phyloP scores from a whole-genome alignment of 2,329 filamentous ascomycete genomes.

The Colletotrichum karsti region DNA sequence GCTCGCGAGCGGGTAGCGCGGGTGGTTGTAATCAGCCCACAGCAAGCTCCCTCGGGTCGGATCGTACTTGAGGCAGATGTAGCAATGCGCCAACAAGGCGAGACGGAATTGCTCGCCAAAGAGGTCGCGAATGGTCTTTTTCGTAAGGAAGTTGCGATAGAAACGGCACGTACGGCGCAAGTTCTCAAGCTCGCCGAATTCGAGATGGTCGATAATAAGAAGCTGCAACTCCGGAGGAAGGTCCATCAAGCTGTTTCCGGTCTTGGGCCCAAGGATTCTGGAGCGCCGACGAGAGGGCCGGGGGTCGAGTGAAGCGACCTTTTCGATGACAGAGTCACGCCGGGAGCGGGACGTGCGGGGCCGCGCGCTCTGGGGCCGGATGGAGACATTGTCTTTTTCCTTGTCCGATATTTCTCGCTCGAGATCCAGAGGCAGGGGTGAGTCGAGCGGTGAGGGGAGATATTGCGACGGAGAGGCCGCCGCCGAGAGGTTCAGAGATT shows the following conservation, averaged over 20 bases:
- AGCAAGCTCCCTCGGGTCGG: slow-evolving; percentile 41
- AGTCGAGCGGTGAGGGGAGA: slow-evolving; percentile 22
- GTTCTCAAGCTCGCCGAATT: slow-evolving; percentile 52
- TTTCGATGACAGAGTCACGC: slow-evolving; percentile 28
- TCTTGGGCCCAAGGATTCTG: slow-evolving; percentile 14
- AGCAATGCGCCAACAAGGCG: slow-evolving; percentile 48
- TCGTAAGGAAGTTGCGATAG: slow-evolving; percentile 44
- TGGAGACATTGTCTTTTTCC: slow-evolving; percentile 13
- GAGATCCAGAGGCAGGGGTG: slow-evolving; percentile 20
- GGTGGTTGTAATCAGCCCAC: slow-evolving; percentile 37
- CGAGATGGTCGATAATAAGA: slow-evolving; percentile 47
- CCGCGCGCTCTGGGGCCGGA: slow-evolving; percentile 18
- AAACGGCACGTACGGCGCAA: slow-evolving; percentile 50
- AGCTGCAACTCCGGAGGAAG: slow-evolving; percentile 53
- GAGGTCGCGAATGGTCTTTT: slow-evolving; percentile 43
- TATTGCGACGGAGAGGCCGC: slow-evolving; percentile 18
- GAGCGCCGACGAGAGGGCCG: slow-evolving; percentile 15
- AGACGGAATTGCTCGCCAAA: slow-evolving; percentile 43
- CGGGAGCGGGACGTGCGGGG: slow-evolving; percentile 27
- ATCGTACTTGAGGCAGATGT: slow-evolving; percentile 46
- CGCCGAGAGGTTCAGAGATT: slow-evolving; percentile 20
- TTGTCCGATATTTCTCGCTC: slow-evolving; percentile 12
- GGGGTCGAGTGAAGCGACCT: slow-evolving; percentile 25
- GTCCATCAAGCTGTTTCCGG: slow-evolving; percentile 36
- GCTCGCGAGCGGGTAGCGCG: slow-evolving; percentile 47